Evolutionary conservation across 208 protist species (phyloP), one percentile per base, ranked within the genome.

Genomic region (Tetramitus jugosus): DNA sequence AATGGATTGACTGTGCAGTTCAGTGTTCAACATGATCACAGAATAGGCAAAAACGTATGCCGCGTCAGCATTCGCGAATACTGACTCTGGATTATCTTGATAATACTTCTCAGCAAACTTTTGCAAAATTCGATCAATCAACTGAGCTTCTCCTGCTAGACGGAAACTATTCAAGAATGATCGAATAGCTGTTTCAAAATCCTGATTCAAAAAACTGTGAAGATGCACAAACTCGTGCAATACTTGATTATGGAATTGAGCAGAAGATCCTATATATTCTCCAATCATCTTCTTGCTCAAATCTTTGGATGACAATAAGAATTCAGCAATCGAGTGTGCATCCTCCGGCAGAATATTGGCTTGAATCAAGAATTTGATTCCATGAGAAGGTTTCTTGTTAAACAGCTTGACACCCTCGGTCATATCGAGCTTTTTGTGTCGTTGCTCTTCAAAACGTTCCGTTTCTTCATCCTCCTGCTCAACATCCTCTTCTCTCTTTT

Each of bases 21-120:
- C 91, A 0, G 93, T 95, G 60, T 94, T 93, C 6, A 96, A 87
- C 89, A 97, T 94, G 46, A 96, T 93, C 13, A 93, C 86, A 26
- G 87, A 82, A 79, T 91, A 97, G 8, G 93, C 89, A 10, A 97
- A 83, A 45, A 94, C 79, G 77, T 95, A 95, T 10, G 86, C 87
- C 4, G 90, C 84, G 76, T 96, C 90, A 31, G 89, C 83, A 65
- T 84, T 84, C 0, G 69, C 64, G 69, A 94, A 93, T 7, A 87
- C 75, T 8, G 31, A 6, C 0, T 13, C 17, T 26, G 31, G 31
- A 40, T 71, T 67, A 46, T 81, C 76, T 72, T 80, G 46, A 76
- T 78, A 89, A 76, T 86, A 97, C 13, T 84, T 78, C 31, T 84
- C 81, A 1, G 92, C 91, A 84, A 97, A 97, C 71, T 90, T 92